Percentiles rank a stretch among this genome's conserved stretches.
These are phyloP conservation scores for Raddia guianensis DNA, from an alignment of 176 grass and related monocot species.

Conservation along the genomic window DNA sequence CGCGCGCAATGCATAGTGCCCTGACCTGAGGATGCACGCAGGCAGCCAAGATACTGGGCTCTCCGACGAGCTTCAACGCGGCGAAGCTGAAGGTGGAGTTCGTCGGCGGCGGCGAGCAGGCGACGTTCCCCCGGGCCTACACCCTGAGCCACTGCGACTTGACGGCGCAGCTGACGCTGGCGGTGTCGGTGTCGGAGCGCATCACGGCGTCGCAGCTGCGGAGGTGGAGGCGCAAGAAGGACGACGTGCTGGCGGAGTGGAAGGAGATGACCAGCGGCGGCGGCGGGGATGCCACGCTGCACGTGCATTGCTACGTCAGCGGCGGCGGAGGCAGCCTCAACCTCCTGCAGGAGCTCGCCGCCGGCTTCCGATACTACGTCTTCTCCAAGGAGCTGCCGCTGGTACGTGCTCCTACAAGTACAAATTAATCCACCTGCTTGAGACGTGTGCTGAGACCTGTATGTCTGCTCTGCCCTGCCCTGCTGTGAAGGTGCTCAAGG, in stretches of 20 bases:
- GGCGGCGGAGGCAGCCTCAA: slow-evolving; percentile 84
- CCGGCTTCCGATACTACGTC: slow-evolving; percentile 84
- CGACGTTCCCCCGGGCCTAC: slow-evolving; percentile 72
- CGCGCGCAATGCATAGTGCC: no score
- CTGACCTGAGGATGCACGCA: slow-evolving; percentile 1
- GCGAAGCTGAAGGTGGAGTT: slow-evolving; percentile 86
- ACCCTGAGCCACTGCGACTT: slow-evolving; percentile 93
- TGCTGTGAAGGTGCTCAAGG: slow-evolving; percentile 67
- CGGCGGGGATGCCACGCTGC: slow-evolving; percentile 60
- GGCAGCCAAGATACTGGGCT: slow-evolving; percentile 77
- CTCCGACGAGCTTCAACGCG: slow-evolving; percentile 81
- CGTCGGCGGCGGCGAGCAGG: slow-evolving; percentile 38
- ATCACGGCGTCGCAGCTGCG: slow-evolving; percentile 65
- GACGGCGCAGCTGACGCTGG: slow-evolving; percentile 82
- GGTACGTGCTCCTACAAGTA: slow-evolving; percentile 27
- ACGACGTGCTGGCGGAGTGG: slow-evolving; percentile 92
- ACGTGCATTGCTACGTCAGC: slow-evolving; percentile 96
- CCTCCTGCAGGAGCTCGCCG: slow-evolving; percentile 74
- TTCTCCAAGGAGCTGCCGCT: slow-evolving; percentile 95
- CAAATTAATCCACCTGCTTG: no score
- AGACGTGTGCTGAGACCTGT: no score
- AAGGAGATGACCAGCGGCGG: slow-evolving; percentile 51
- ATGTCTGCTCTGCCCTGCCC: no score
- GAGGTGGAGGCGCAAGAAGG: slow-evolving; percentile 68
- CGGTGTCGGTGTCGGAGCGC: slow-evolving; percentile 58